These are phyloP conservation scores for Calendula officinalis DNA, from an alignment of 129 eudicot species.

Conservation along the genomic window DNA sequence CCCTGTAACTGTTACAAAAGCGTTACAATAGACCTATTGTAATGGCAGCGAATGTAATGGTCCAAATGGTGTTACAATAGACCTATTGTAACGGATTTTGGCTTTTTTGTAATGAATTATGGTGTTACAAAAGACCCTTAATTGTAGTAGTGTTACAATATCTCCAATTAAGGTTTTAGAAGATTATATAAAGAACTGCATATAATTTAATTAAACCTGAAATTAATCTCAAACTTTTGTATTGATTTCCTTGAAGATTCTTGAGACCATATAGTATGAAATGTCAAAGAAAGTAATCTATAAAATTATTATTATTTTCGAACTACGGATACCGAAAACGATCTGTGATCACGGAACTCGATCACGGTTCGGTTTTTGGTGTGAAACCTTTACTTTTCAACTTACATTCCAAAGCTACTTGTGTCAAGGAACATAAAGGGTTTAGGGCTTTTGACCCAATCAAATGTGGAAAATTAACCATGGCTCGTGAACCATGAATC, in stretches of 20 bases:
- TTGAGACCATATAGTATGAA: conserved; percentile 21
- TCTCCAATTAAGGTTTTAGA: neutral
- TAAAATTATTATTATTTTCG: conserved; percentile 21
- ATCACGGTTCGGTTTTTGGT: conserved; percentile 26
- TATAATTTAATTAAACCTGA: too few species aligned
- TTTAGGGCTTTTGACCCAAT: conserved; percentile 29
- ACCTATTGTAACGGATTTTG: too few species aligned
- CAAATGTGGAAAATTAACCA: conserved; percentile 45
- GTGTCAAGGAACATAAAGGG: conserved; percentile 35
- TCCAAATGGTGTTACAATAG: too few species aligned
- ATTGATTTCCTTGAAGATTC: conserved; percentile 15
- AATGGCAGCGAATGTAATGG: too few species aligned
- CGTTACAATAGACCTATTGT: too few species aligned
- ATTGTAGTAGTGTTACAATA: neutral
- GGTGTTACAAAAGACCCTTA: too few species aligned
- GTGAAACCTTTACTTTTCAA: conserved; percentile 34
- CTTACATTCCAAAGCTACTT: conserved; percentile 43
- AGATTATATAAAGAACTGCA: neutral
- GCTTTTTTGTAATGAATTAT: too few species aligned
- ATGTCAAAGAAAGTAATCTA: conserved; percentile 12
- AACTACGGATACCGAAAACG: neutral
- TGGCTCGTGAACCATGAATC: conserved; percentile 41
- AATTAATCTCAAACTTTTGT: conserved; percentile 13
- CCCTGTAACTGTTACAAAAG: too few species aligned
- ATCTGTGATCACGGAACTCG: neutral